These are phyloP conservation scores for Sicyos baderoa DNA, from an alignment of 306 rosid species.

Conservation along the genomic window DNA sequence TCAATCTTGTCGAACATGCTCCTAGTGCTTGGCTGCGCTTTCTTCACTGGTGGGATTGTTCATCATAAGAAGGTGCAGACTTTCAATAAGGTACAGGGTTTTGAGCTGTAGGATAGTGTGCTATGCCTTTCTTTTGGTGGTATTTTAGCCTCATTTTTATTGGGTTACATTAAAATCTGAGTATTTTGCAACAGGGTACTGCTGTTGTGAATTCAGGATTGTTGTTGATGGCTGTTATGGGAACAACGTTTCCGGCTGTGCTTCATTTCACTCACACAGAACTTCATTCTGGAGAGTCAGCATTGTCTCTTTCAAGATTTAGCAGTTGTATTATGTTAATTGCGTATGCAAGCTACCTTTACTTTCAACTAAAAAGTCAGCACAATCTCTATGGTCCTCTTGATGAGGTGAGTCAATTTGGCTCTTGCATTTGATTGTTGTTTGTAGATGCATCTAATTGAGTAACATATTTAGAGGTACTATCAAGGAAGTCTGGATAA, in stretches of 20 bases:
- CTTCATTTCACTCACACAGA: slow-evolving; percentile 87
- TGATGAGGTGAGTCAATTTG: slow-evolving; percentile 42
- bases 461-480: background rate
- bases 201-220: slow-evolving; percentile 80
- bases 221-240: slow-evolving; percentile 94
- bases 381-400: slow-evolving; percentile 42
- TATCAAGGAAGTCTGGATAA: too few relatives aligned
- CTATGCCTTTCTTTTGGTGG: background rate
- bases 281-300: slow-evolving; percentile 70
- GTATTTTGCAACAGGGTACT: slow-evolving; percentile 55
- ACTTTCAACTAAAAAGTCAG: slow-evolving; percentile 69
- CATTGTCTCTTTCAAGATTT: slow-evolving; percentile 73
- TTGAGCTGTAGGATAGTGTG: background rate
- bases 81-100: slow-evolving; percentile 52
- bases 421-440: slow-evolving; percentile 11
- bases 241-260: slow-evolving; percentile 75
- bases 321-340: slow-evolving; percentile 81
- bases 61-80: slow-evolving; percentile 49
- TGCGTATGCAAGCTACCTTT: slow-evolving; percentile 81
- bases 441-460: background rate
- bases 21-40: slow-evolving; percentile 86
- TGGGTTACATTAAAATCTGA: slow-evolving; percentile 23
- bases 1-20: slow-evolving; percentile 92
- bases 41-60: slow-evolving; percentile 74
- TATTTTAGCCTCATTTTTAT: background rate